Conservation (phyloP, 75 land plant genomes). For the Larix kaempferi region DNA sequence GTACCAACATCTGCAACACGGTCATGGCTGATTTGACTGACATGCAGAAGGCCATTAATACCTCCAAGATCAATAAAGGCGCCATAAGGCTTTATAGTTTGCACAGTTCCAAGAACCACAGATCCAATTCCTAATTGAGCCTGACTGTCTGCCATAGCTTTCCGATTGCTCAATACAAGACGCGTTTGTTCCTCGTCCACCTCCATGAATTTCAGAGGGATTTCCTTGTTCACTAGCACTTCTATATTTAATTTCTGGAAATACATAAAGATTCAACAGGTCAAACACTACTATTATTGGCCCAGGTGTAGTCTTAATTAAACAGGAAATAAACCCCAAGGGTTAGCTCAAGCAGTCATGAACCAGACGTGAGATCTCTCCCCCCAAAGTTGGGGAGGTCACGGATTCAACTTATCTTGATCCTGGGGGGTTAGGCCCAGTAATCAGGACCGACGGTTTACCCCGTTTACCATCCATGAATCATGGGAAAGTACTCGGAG, state of each 20-base stretch:
- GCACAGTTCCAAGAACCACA: constrained; percentile 92
- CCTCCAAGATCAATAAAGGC: constrained; percentile 98
- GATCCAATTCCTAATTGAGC: constrained; percentile 91
- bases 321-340: too few species aligned
- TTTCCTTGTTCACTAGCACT: constrained; percentile 68
- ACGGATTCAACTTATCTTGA: too few species aligned
- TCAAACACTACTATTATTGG: background rate
- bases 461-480: too few species aligned
- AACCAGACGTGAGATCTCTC: too few species aligned
- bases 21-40: constrained; percentile 99
- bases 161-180: constrained; percentile 90
- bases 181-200: constrained; percentile 91
- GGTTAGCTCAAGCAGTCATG: too few species aligned
- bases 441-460: too few species aligned
- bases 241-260: constrained; percentile 62
- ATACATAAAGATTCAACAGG: constrained; percentile 5
- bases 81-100: constrained; percentile 92
- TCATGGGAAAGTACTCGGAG: too few species aligned
- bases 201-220: constrained; percentile 90
- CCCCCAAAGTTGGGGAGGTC: too few species aligned
- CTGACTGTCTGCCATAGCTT: constrained; percentile 93
- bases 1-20: constrained; percentile 84
- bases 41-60: constrained; percentile 89
- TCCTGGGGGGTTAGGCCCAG: too few species aligned
- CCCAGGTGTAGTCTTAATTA: background rate